Conservation (phyloP, 2,329 filamentous ascomycete genomes). For the Monosporascus sp. region DNA sequence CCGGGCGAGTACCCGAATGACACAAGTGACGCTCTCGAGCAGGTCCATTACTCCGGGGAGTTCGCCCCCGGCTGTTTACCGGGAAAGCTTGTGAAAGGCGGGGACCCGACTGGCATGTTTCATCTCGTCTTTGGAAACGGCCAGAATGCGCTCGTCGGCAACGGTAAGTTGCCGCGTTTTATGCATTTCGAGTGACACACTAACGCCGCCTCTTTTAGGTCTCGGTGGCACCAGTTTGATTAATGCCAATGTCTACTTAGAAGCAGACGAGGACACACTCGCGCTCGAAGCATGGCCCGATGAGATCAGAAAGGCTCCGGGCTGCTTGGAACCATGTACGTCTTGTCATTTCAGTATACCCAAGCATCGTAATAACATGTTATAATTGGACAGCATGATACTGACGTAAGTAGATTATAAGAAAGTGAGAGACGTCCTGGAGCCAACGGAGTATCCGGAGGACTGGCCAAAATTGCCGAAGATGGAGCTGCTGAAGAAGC, state of each 20-base stretch:
- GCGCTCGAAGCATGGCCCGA: constrained; percentile 51
- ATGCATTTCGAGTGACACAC: background rate
- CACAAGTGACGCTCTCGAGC: constrained; percentile 37
- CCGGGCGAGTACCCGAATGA: constrained; percentile 57
- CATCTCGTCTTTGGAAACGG: constrained; percentile 58
- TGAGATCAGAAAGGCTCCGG: constrained; percentile 42
- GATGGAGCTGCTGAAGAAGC: constrained; percentile 49
- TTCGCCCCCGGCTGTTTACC: constrained; percentile 37
- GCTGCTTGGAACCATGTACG: constrained; percentile 45
- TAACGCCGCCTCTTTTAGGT: constrained; percentile 28
- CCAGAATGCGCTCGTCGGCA: constrained; percentile 56
- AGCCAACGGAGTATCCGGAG: constrained; percentile 53
- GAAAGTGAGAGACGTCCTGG: constrained; percentile 48
- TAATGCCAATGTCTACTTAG: constrained; percentile 62
- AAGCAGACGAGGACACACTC: constrained; percentile 50
- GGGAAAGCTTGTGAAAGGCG: constrained; percentile 38
- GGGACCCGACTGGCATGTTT: constrained; percentile 56
- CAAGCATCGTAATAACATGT: background rate
- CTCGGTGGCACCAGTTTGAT: constrained; percentile 62
- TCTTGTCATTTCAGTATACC: constrained; percentile 1
- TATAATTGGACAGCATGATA: background rate
- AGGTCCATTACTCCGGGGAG: constrained; percentile 53
- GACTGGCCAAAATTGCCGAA: constrained; percentile 55
- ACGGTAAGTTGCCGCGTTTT: constrained; percentile 35
- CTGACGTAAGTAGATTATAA: constrained; percentile 44